Percentiles rank a stretch among this genome's conserved stretches.
Conservation (phyloP, 2,329 filamentous ascomycete species). For the Septoria linicola region DNA sequence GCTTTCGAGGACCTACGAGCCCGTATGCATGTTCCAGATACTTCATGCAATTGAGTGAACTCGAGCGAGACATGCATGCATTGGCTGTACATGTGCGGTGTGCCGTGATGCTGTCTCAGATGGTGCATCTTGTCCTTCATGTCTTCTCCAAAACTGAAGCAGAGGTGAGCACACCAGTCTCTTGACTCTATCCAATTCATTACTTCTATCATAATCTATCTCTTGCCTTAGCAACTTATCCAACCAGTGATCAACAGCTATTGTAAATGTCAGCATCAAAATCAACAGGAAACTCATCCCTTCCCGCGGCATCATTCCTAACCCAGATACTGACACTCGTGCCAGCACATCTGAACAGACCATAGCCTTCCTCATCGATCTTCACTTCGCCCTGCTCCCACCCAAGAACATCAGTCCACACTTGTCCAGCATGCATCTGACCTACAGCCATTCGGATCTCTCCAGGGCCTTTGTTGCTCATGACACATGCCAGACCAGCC, state of each 20-base stretch:
- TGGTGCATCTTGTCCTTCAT: no score
- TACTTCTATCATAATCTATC: not conserved
- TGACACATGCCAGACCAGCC: constrained; percentile 54
- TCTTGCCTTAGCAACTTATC: not conserved
- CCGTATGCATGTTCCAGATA: no score
- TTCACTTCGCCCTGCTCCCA: constrained; percentile 56
- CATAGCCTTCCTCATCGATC: constrained; percentile 61
- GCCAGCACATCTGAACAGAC: constrained; percentile 55
- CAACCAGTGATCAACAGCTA: not conserved
- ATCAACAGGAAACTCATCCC: constrained; percentile 45
- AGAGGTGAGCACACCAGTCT: no score
- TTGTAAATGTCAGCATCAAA: constrained; percentile 30
- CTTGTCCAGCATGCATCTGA: constrained; percentile 49
- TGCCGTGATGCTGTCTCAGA: no score
- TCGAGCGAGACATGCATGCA: no score
- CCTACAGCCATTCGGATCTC: constrained; percentile 64
- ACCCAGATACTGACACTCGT: constrained; percentile 64
- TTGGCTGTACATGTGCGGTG: no score
- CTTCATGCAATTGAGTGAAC: no score
- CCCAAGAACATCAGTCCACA: constrained; percentile 64
- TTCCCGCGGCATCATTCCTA: constrained; percentile 55
- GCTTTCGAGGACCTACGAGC: no score
- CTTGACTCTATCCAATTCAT: no score
- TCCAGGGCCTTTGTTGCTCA: constrained; percentile 32
- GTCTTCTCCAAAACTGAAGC: no score